A percentile compares a stretch with the other conserved stretches of the same genome.
Conservation (phyloP, 2,329 filamentous ascomycete genomes). For the Ambrosiella cleistominuta region DNA sequence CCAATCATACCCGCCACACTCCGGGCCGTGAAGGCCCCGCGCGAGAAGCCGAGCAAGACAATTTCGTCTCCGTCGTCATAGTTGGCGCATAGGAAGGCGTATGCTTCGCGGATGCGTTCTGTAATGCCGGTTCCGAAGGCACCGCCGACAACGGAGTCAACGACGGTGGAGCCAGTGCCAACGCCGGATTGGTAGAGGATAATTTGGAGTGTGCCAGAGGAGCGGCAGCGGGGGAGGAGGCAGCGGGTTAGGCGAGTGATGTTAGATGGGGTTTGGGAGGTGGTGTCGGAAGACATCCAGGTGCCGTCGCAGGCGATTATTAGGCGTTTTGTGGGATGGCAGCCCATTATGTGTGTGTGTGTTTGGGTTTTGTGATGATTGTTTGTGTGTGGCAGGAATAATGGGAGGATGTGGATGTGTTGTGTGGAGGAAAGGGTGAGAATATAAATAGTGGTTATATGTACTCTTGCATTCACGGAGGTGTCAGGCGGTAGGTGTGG, state of each 20-base stretch:
- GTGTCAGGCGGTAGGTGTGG: too few relatives aligned
- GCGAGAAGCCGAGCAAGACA: slow-evolving; percentile 37
- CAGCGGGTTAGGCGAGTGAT: slow-evolving; percentile 42
- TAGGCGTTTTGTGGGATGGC: slow-evolving; percentile 24
- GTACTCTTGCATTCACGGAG: too few relatives aligned
- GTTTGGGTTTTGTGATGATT: too few relatives aligned
- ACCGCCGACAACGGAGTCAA: slow-evolving; percentile 36
- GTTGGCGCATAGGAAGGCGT: slow-evolving; percentile 44
- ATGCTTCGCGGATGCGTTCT: slow-evolving; percentile 42
- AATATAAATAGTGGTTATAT: too few relatives aligned
- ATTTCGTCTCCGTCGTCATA: slow-evolving; percentile 41
- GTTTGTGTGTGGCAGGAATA: too few relatives aligned
- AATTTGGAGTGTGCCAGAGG: slow-evolving; percentile 37
- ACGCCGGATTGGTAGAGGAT: slow-evolving; percentile 45
- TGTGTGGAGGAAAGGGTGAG: too few relatives aligned
- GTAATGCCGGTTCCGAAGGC: slow-evolving; percentile 37
- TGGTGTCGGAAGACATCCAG: slow-evolving; percentile 35
- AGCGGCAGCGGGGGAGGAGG: slow-evolving; percentile 30
- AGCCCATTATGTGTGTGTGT: not conserved
- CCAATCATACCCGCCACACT: slow-evolving; percentile 37
- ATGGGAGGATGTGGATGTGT: too few relatives aligned
- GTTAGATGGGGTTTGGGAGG: slow-evolving; percentile 36
- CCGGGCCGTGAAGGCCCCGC: slow-evolving; percentile 41
- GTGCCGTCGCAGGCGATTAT: slow-evolving; percentile 37
- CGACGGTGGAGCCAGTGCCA: slow-evolving; percentile 31